phyloP scores from a whole-genome alignment of 768 basidiomycete genomes.

The Hebeloma cylindrosporum region DNA sequence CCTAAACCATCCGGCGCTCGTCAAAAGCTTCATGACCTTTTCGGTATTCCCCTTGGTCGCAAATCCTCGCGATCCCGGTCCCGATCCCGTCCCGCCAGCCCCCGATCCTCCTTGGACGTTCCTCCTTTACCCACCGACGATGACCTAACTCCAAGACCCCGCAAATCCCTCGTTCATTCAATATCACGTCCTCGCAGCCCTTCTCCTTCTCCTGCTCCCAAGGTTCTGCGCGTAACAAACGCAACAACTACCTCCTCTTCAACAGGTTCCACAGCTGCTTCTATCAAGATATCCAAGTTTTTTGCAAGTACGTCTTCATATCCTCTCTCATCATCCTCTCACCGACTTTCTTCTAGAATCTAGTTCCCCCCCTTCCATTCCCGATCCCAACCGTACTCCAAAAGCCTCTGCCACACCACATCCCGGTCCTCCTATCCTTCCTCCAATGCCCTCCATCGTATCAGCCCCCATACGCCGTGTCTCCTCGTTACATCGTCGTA shows the following conservation, averaged over 20 bases:
- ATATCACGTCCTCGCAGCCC: slow-evolving; percentile 31
- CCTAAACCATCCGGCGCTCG: slow-evolving; percentile 39
- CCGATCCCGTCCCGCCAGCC: slow-evolving; percentile 29
- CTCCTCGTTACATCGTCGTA: slow-evolving; percentile 28
- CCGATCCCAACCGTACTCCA: slow-evolving; percentile 11
- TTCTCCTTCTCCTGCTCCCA: slow-evolving; percentile 25
- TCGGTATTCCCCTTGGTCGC: slow-evolving; percentile 42
- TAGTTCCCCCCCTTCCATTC: slow-evolving; percentile 9
- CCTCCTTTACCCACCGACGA: slow-evolving; percentile 30
- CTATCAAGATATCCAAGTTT: slow-evolving; percentile 31
- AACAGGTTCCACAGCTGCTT: slow-evolving; percentile 27
- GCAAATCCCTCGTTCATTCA: slow-evolving; percentile 23
- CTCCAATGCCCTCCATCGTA: slow-evolving; percentile 25
- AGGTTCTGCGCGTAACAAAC: slow-evolving; percentile 25
- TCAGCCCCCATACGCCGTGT: slow-evolving; percentile 32
- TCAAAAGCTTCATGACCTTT: slow-evolving; percentile 45
- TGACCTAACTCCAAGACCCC: slow-evolving; percentile 30
- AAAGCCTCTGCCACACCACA: slow-evolving; percentile 8
- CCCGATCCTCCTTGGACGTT: slow-evolving; percentile 19
- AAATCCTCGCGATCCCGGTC: slow-evolving; percentile 38
- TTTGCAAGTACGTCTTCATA: slow-evolving; percentile 29
- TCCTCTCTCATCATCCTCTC: slow-evolving; percentile 3
- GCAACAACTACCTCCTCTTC: slow-evolving; percentile 30
- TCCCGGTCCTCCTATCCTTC: slow-evolving; percentile 15
- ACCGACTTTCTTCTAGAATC: slow-evolving; percentile 13